Conservation (phyloP, 2,329 filamentous ascomycete genomes). For the Aspergillus tamarii region DNA sequence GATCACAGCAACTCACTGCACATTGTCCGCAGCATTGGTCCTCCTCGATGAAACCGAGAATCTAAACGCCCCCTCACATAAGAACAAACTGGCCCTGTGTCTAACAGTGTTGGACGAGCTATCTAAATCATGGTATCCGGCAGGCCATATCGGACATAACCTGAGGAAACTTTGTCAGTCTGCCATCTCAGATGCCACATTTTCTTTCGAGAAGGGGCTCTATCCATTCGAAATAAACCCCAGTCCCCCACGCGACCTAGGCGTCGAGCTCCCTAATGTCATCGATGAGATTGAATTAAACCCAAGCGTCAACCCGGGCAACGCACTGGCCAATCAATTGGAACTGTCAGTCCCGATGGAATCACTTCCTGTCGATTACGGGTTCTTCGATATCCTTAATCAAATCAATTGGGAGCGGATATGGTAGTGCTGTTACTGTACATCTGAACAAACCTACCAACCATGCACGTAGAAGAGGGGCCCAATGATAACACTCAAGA, state of each 20-base stretch:
- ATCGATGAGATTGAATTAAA: background rate
- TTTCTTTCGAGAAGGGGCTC: background rate
- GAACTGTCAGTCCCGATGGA: conserved; percentile 1
- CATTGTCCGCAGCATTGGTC: conserved; percentile 36
- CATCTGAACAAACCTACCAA: background rate
- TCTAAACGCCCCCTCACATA: background rate
- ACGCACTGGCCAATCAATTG: background rate
- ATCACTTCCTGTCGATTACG: conserved; percentile 7
- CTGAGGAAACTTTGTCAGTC: conserved; percentile 3
- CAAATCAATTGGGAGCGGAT: conserved; percentile 3
- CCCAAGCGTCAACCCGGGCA: background rate
- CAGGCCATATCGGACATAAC: conserved; percentile 2
- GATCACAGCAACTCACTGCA: conserved; percentile 41
- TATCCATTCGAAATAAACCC: background rate
- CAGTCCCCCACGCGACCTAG: background rate
- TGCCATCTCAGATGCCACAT: background rate
- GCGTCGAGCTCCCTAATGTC: background rate
- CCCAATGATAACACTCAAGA: background rate
- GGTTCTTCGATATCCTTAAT: conserved; percentile 9
- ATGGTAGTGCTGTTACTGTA: background rate
- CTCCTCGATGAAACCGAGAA: conserved; percentile 8
- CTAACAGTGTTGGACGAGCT: conserved; percentile 12
- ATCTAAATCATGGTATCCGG: conserved; percentile 10
- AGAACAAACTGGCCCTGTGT: conserved; percentile 1
- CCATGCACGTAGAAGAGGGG: background rate